Evolutionary conservation across 2,329 filamentous ascomycete species (phyloP).

Genomic region (Talaromyces sp.): DNA sequence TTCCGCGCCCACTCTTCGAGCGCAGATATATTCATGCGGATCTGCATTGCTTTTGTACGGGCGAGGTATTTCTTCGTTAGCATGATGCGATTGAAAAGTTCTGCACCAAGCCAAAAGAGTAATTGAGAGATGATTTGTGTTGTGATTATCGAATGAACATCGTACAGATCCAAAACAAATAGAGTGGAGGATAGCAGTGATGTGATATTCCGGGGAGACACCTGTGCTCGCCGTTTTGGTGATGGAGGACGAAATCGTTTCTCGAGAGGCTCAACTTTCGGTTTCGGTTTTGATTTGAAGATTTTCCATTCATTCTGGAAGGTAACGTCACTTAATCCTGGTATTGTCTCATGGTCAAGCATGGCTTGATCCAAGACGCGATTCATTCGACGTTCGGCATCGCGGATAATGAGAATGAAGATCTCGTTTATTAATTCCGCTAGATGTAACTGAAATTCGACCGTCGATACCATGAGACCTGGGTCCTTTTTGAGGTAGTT

Average conservation of each 20-base stretch:
- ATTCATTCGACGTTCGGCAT: constrained; percentile 92
- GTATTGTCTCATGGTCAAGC: constrained; percentile 96
- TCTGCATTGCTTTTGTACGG: constrained; percentile 98
- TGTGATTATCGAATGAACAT: constrained; percentile 94
- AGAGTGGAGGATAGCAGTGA: constrained; percentile 91
- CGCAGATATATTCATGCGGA: constrained; percentile 95
- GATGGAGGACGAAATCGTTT: constrained; percentile 89
- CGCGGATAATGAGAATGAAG: constrained; percentile 93
- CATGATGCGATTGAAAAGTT: constrained; percentile 98
- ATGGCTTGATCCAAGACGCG: constrained; percentile 90
- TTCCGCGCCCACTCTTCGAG: constrained; percentile 92
- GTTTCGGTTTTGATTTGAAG: constrained; percentile 84
- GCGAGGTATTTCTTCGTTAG: constrained; percentile 91
- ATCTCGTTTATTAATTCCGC: constrained; percentile 96
- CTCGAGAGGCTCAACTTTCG: constrained; percentile 80
- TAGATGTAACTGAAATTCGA: constrained; percentile 86
- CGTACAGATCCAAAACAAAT: constrained; percentile 97
- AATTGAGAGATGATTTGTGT: constrained; percentile 88
- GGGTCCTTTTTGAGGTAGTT: constrained; percentile 95
- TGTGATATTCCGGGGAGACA: constrained; percentile 89
- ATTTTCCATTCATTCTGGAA: constrained; percentile 99
- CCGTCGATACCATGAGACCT: constrained; percentile 72
- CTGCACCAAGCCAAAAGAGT: constrained; percentile 91
- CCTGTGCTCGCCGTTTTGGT: constrained; percentile 84
- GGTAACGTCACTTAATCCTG: constrained; percentile 90